These are phyloP conservation scores for Nannizziopsis arthrosporioides DNA, from an alignment of 2,329 filamentous ascomycete genomes.

Conservation along the genomic window DNA sequence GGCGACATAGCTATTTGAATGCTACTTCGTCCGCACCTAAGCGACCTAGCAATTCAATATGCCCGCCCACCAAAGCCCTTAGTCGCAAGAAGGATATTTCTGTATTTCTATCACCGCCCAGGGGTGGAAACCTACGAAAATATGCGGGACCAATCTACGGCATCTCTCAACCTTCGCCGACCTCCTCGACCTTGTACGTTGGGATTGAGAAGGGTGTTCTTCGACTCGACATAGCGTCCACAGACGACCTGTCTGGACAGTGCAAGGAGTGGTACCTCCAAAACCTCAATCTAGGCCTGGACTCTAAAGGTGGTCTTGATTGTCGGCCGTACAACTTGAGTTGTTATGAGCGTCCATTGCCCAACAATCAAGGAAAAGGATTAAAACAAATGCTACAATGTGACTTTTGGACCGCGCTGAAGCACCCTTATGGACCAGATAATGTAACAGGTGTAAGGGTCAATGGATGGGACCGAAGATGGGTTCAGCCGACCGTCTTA, in stretches of 20 bases:
- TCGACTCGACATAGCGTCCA: constrained; percentile 35
- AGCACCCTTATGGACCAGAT: constrained; percentile 14
- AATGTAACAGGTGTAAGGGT: constrained; percentile 15
- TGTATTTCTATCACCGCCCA: constrained; percentile 29
- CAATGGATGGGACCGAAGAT: constrained; percentile 31
- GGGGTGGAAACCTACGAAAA: constrained; percentile 16
- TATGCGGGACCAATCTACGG: constrained; percentile 38
- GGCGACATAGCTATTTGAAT: constrained; percentile 19
- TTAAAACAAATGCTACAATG: constrained; percentile 29
- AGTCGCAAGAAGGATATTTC: constrained; percentile 28
- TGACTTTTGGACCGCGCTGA: constrained; percentile 19
- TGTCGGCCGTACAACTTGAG: constrained; percentile 28
- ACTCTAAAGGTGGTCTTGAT: constrained; percentile 15
- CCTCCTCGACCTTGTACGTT: constrained; percentile 36
- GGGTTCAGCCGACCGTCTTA: constrained; percentile 19
- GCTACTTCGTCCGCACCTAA: constrained; percentile 1
- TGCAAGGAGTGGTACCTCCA: constrained; percentile 25
- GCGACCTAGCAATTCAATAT: background rate
- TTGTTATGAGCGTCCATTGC: constrained; percentile 35
- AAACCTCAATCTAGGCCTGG: constrained; percentile 21
- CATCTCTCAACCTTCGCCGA: constrained; percentile 34
- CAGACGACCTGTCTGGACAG: constrained; percentile 30
- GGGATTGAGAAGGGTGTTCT: constrained; percentile 34
- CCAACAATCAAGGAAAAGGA: constrained; percentile 22
- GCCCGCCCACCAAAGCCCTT: constrained; percentile 1